A percentile compares a stretch with the other conserved stretches of the same genome.
phyloP scores from a whole-genome alignment of 352 stramenopile genomes.

The Globisporangium megalacanthum region DNA sequence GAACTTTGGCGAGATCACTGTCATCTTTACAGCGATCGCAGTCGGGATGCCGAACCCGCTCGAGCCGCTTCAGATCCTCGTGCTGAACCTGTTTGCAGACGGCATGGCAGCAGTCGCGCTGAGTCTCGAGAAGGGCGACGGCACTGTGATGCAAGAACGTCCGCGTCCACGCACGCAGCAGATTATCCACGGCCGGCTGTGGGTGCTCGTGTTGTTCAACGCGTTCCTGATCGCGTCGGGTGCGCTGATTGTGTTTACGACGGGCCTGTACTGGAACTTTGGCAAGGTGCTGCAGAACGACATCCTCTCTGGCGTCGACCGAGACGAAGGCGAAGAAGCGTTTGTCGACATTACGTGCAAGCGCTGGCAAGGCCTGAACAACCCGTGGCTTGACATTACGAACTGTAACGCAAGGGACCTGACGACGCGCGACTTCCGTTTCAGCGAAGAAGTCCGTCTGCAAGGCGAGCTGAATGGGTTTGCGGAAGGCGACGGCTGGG shows the following conservation, averaged over 20 bases:
- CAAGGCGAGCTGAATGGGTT: conserved; percentile 54
- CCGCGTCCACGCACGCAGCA: conserved; percentile 47
- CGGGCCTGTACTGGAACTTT: conserved; percentile 76
- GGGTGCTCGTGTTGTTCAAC: conserved; percentile 53
- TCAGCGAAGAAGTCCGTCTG: conserved; percentile 32
- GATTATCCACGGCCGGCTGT: conserved; percentile 58
- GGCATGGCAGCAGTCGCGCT: conserved; percentile 69
- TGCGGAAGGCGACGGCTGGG: conserved; percentile 38
- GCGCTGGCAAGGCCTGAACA: conserved; percentile 42
- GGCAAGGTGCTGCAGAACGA: conserved; percentile 35
- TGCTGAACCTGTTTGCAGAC: conserved; percentile 99
- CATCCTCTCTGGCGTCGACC: conserved; percentile 47
- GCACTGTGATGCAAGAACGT: conserved; percentile 55
- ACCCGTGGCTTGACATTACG: conserved; percentile 43
- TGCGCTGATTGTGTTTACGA: conserved; percentile 33
- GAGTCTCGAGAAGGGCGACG: conserved; percentile 68
- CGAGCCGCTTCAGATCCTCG: conserved; percentile 96
- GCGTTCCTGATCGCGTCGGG: conserved; percentile 44
- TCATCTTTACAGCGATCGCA: conserved; percentile 72
- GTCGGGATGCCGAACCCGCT: conserved; percentile 79
- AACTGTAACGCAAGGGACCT: conserved; percentile 41
- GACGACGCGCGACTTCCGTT: conserved; percentile 39
- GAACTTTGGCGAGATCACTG: conserved; percentile 93
- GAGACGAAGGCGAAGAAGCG: conserved; percentile 29
- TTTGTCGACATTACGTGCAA: conserved; percentile 50